Base-by-base conservation (phyloP, 2,329 filamentous ascomycete species). In the Claviceps sp. region DNA sequence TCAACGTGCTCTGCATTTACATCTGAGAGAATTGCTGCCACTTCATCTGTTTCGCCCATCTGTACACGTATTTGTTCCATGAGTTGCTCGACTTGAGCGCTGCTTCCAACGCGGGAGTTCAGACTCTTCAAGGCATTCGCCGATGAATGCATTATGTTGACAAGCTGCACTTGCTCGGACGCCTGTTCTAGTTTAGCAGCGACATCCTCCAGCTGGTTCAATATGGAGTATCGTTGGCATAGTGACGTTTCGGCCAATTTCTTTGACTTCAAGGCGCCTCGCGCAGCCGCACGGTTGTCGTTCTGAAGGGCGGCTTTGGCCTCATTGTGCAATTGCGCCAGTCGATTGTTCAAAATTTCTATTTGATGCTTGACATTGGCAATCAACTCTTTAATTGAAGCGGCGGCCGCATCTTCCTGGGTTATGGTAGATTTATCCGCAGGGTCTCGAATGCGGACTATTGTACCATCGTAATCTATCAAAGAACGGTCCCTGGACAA, bases 151-250 rank as follows among this genome's bases (percentile, higher is more conserved):
- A 98, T 90, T 5, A 89, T 83, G 54, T 79, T 78, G 8, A 97
- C 81, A 14, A 96, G 78, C 59, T 88, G 85, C 8, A 94, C 81
- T 56, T 96, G 87, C 66, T 90, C 86, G 0, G 82, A 77, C 0
- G 93, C 93, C 65, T 91, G 83, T 64, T 95, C 84, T 50, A 98
- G 86, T 62, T 84, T 86, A n/a, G 76, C 68, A 50, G 88, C 86
- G 0, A 94, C 83, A 55, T 87, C 82, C 67, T 97, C 89, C 1
- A 98, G 76, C 66, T 95, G 89, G 43, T 75, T 72, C 2, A 95
- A 76, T 0, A 86, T 86, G 8, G 82, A 81, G 34, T 83, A 80
- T 13, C 90, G 82, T 56, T 82, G 80, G 34, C 79, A 72, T 0
- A 97, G 75, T 11, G 82, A 85, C 2, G 78, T 71, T 65, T 96